These are phyloP conservation scores for Coniella lustricola DNA, from an alignment of 2,329 filamentous ascomycete species.

Conservation along the genomic window DNA sequence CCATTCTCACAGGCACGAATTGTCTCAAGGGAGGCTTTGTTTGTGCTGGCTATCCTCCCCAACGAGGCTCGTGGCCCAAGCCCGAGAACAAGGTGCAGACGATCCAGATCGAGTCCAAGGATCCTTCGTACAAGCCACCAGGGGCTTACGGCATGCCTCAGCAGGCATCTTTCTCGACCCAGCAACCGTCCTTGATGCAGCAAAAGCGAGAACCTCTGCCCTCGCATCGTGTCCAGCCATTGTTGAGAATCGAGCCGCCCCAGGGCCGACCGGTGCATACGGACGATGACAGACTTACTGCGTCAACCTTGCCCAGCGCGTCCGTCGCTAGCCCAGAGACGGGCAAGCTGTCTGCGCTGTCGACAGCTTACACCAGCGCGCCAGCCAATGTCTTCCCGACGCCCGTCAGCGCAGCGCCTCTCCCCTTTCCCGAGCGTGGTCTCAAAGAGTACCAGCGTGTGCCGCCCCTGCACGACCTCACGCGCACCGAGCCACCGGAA, in stretches of 20 bases:
- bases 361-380: constrained; percentile 36
- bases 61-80: constrained; percentile 72
- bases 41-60: constrained; percentile 84
- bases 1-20: constrained; percentile 79
- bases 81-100: constrained; percentile 61
- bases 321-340: constrained; percentile 53
- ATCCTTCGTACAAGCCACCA: constrained; percentile 55
- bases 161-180: constrained; percentile 24
- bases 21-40: constrained; percentile 84
- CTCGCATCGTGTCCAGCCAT: constrained; percentile 51
- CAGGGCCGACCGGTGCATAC: constrained; percentile 48
- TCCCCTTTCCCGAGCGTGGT: constrained; percentile 39
- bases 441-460: constrained; percentile 53
- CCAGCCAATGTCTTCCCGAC: constrained; percentile 53
- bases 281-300: constrained; percentile 54
- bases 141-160: constrained; percentile 57
- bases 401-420: constrained; percentile 49
- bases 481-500: constrained; percentile 49
- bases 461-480: constrained; percentile 53
- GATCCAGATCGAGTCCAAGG: constrained; percentile 78
- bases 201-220: constrained; percentile 51
- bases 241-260: constrained; percentile 55
- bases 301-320: constrained; percentile 52
- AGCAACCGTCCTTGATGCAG: constrained; percentile 25
- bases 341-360: constrained; percentile 50